phyloP scores from a whole-genome alignment of 75 land plant genomes.

The Pinus albicaulis region DNA sequence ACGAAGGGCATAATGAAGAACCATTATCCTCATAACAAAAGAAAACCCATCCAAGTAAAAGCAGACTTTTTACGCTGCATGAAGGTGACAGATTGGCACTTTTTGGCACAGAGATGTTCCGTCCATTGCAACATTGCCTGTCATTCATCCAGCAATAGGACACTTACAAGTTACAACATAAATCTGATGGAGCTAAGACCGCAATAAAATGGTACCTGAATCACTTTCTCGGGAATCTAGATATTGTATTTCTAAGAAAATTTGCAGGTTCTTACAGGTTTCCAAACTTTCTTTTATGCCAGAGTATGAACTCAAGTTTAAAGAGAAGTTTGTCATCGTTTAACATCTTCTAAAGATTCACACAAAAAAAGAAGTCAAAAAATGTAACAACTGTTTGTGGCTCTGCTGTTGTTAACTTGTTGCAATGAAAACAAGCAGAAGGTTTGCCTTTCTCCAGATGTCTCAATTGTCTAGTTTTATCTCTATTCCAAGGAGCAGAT shows the following conservation, averaged over 20 bases:
- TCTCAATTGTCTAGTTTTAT: background rate
- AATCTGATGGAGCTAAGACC: constrained; percentile 70
- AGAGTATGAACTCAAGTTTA: constrained; percentile 95
- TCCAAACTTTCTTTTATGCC: constrained; percentile 88
- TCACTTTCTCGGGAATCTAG: constrained; percentile 82
- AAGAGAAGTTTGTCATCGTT: constrained; percentile 87
- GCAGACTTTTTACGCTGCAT: constrained; percentile 20
- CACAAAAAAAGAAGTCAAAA: constrained; percentile 35
- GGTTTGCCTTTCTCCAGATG: constrained; percentile 27
- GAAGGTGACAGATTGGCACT: constrained; percentile 18
- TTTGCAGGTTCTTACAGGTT: constrained; percentile 92
- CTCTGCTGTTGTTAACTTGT: constrained; percentile 53
- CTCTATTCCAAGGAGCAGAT: background rate
- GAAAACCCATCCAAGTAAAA: constrained; percentile 39
- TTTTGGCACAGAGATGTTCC: constrained; percentile 83
- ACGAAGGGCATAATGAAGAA: constrained; percentile 61
- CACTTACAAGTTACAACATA: constrained; percentile 79
- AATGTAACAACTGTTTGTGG: constrained; percentile 50
- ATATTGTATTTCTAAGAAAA: constrained; percentile 92
- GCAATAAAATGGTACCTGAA: constrained; percentile 92
- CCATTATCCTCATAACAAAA: constrained; percentile 39
- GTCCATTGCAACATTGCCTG: constrained; percentile 90
- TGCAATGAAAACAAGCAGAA: constrained; percentile 92
- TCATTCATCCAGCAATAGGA: constrained; percentile 87
- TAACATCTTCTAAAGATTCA: constrained; percentile 74